Conservation (phyloP, 345 rosid species). For the Lagerstroemia speciosa region DNA sequence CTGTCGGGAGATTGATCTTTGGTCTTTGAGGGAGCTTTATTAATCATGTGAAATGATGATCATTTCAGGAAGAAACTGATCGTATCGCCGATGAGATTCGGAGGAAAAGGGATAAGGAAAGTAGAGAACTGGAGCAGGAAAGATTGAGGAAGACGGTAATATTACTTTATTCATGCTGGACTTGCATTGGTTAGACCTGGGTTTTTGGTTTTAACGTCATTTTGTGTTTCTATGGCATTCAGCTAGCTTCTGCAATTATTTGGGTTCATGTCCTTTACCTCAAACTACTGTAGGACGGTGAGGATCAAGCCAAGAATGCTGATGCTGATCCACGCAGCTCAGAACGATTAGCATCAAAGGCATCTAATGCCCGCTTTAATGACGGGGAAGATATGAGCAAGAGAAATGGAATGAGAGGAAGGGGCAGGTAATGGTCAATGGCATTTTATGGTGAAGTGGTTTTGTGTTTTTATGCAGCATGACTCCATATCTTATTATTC, state of each 20-base stretch:
- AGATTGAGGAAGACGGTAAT: conserved; percentile 65
- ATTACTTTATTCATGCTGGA: conserved; percentile 58
- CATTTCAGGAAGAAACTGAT: conserved; percentile 61
- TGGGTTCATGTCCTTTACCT: conserved; percentile 99
- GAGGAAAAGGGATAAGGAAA: conserved; percentile 62
- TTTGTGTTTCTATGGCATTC: conserved; percentile 75
- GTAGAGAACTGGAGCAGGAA: conserved; percentile 43
- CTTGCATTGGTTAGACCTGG: conserved; percentile 31
- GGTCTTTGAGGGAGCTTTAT: conserved; percentile 8
- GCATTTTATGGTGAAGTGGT: background rate
- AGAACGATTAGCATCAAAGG: conserved; percentile 24
- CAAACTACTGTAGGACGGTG: conserved; percentile 99
- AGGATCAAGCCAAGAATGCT: conserved; percentile 36
- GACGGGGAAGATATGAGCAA: conserved; percentile 38
- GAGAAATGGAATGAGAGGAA: conserved; percentile 54
- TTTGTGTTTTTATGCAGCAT: background rate
- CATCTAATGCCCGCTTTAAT: conserved; percentile 30
- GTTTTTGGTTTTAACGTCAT: conserved; percentile 57
- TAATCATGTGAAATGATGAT: background rate
- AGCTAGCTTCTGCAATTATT: conserved; percentile 99
- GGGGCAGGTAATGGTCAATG: conserved; percentile 37
- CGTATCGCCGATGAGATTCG: conserved; percentile 45
- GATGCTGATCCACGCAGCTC: conserved; percentile 25
- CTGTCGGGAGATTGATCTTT: background rate
- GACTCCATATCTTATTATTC: background rate